A percentile compares a stretch with the other conserved stretches of the same genome.
Conservation (phyloP, 345 rosid species). For the Aethionema arabicum region DNA sequence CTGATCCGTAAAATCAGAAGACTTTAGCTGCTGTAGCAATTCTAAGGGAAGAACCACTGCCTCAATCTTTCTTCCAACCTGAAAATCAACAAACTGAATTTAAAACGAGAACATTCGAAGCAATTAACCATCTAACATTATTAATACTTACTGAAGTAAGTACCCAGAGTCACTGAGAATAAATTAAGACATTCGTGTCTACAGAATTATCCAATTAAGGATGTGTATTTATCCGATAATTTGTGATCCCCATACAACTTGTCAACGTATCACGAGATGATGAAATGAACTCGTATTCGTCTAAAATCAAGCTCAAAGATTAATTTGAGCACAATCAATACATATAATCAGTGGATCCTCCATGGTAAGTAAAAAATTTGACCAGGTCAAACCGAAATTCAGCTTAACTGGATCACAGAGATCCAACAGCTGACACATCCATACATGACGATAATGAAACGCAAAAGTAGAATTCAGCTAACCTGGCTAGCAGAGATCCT, state of each 20-base stretch:
- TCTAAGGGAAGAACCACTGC: conserved; percentile 85
- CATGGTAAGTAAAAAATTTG: conserved; percentile 20
- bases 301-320: conserved; percentile 1
- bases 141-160: neutral
- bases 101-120: neutral
- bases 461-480: conserved; percentile 23
- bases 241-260: neutral
- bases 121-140: neutral
- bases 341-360: conserved; percentile 5
- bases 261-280: conserved; percentile 1
- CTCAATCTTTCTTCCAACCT: conserved; percentile 93
- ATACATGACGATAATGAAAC: neutral
- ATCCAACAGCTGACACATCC: conserved; percentile 4
- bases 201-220: neutral
- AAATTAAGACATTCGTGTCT: neutral
- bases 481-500: conserved; percentile 92
- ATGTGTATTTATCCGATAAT: conserved; percentile 1
- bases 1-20: conserved; percentile 80
- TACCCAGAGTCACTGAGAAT: no score
- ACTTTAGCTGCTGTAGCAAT: conserved; percentile 86
- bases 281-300: neutral
- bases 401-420: conserved; percentile 12
- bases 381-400: conserved; percentile 14
- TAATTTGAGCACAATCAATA: neutral
- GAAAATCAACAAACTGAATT: conserved; percentile 13